A percentile compares a stretch with the other conserved stretches of the same genome.
phyloP scores from a whole-genome alignment of 306 rosid genomes.

The Sicyos edulis region DNA sequence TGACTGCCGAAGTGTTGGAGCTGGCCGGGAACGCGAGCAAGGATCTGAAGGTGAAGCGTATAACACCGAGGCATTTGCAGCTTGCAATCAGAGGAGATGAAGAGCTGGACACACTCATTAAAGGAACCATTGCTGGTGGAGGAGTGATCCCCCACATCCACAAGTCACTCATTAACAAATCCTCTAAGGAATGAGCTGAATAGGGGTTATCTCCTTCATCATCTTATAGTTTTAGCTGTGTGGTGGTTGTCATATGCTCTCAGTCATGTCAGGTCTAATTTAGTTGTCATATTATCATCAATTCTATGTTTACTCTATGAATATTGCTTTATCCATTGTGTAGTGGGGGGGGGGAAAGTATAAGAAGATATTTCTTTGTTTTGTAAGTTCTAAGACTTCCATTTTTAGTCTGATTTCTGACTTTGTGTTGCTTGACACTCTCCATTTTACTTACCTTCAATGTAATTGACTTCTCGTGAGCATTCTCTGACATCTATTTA shows the following conservation, averaged over 20 bases:
- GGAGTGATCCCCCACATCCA: constrained; percentile 27
- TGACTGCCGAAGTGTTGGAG: constrained; percentile 28
- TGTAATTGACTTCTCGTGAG: constrained; percentile 15
- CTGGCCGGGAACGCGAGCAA: constrained; percentile 26
- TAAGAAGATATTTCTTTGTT: neutral
- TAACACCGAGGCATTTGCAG: constrained; percentile 26
- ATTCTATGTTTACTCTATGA: too few relatives aligned
- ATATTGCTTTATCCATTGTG: too few relatives aligned
- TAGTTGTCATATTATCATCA: neutral
- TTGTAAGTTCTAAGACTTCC: constrained; percentile 15
- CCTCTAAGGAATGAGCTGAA: constrained; percentile 22
- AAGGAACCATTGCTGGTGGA: constrained; percentile 28
- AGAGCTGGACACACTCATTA: constrained; percentile 26
- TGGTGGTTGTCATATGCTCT: neutral
- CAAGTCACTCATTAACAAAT: constrained; percentile 23
- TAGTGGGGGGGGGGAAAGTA: neutral
- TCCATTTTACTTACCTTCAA: neutral
- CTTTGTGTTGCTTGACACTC: neutral
- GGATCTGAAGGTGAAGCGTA: constrained; percentile 28
- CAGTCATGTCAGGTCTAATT: constrained; percentile 15
- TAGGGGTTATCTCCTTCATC: neutral
- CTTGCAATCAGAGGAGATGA: constrained; percentile 26
- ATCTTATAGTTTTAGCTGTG: constrained; percentile 4
- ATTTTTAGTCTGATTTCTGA: constrained; percentile 10
- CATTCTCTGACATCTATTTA: too few relatives aligned